A percentile compares a stretch with the other conserved stretches of the same genome.
These are phyloP conservation scores for Neckera pumila DNA, from an alignment of 225 moss, liverwort and hornwort species.

Conservation along the genomic window DNA sequence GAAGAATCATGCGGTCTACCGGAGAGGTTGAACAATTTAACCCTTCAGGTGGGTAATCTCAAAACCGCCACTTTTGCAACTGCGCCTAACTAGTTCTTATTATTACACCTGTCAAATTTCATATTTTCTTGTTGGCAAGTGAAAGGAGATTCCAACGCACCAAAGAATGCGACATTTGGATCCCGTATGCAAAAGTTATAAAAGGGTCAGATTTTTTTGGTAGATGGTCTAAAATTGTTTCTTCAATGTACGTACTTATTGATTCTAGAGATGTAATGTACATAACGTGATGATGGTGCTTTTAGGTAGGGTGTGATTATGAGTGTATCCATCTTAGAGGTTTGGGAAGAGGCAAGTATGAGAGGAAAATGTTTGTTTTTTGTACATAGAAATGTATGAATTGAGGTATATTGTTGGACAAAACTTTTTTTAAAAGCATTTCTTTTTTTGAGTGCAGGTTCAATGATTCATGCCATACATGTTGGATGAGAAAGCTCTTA, in stretches of 20 bases:
- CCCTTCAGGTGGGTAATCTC: not conserved
- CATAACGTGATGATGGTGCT: not conserved
- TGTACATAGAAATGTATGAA: not conserved
- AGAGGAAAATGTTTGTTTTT: not conserved
- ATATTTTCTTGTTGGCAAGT: not conserved
- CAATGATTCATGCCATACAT: not conserved
- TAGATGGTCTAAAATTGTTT: not conserved
- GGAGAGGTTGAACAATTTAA: not conserved
- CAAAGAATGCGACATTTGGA: not conserved
- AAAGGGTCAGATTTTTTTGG: not conserved
- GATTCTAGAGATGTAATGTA: not conserved
- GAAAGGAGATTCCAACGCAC: not conserved
- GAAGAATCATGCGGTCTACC: not conserved
- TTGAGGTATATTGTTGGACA: not conserved
- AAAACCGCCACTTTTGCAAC: not conserved
- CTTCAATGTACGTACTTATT: rapidly evolving
- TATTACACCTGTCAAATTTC: not conserved
- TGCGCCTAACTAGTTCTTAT: not conserved
- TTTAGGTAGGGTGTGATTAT: not conserved
- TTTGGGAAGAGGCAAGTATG: not conserved
- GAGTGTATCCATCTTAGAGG: not conserved
- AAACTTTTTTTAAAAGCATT: not conserved
- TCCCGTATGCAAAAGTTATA: not conserved
- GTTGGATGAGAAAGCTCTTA: not conserved
- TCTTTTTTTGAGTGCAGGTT: rapidly evolving